These are phyloP conservation scores for Dictyophora rubrovolvata DNA, from an alignment of 768 basidiomycete species.

Conservation along the genomic window DNA sequence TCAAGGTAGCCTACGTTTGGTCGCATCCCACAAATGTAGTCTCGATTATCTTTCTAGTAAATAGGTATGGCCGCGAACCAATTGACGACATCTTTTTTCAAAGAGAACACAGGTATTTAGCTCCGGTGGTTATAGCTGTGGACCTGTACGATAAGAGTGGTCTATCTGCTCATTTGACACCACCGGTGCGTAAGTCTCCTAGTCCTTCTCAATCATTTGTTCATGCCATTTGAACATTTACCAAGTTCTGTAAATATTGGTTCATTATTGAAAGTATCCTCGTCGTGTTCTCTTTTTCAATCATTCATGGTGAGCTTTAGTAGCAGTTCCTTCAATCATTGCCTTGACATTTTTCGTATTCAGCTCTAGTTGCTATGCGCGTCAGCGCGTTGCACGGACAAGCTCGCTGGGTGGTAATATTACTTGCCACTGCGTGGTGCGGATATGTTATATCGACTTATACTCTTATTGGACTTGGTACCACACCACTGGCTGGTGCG, in stretches of 20 bases:
- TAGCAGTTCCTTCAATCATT: not conserved
- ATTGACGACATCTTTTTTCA: not conserved
- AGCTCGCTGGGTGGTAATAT: not conserved
- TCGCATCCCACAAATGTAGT: constrained; percentile 1
- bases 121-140: not conserved
- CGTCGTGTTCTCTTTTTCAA: not conserved
- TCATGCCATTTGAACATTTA: too few relatives aligned
- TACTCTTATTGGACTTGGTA: not conserved
- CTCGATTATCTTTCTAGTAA: not conserved
- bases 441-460: not conserved
- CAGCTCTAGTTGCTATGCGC: constrained; percentile 1
- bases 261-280: not conserved
- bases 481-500: not conserved
- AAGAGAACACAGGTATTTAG: not conserved
- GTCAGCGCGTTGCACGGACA: not conserved
- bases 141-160: constrained; percentile 3
- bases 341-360: not conserved
- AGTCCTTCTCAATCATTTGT: not conserved
- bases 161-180: not conserved
- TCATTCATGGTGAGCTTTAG: not conserved
- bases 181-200: not conserved
- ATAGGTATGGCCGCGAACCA: not conserved
- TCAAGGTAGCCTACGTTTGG: not conserved
- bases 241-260: constrained; percentile 2
- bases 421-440: not conserved